Conservation (phyloP, 371 early-diverging fungal genomes). For the Homolaphlyctis polyrhiza region DNA sequence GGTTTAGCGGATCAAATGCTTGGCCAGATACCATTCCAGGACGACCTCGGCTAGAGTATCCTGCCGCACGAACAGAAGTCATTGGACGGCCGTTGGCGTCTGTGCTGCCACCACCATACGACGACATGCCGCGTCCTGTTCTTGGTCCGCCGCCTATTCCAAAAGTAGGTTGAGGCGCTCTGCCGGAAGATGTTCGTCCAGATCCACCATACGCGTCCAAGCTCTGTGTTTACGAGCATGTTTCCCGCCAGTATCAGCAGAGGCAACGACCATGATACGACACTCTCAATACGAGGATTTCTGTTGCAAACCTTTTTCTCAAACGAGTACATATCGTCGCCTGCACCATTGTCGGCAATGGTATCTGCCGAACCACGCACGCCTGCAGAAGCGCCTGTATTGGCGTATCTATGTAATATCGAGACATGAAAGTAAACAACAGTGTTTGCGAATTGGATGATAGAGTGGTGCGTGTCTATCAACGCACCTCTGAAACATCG, state of each 20-base stretch:
- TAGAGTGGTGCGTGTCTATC: no score
- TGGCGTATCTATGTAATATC: no score
- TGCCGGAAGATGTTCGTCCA: conserved; percentile 19
- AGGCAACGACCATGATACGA: not conserved
- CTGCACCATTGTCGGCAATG: conserved; percentile 3
- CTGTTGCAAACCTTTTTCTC: conserved; percentile 31
- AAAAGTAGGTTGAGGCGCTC: conserved; percentile 9
- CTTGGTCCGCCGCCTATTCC: conserved; percentile 11
- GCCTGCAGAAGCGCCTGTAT: no score
- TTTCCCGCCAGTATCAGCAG: not conserved
- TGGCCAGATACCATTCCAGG: conserved; percentile 24
- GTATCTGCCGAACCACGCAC: conserved; percentile 1
- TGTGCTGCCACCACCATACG: conserved; percentile 14
- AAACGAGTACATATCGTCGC: conserved; percentile 41
- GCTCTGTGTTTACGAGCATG: no score
- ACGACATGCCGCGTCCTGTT: conserved; percentile 13
- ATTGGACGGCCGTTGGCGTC: conserved; percentile 36
- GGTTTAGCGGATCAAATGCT: conserved; percentile 47
- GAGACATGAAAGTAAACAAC: no score
- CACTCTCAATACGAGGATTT: not conserved
- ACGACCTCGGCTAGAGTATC: conserved; percentile 45
- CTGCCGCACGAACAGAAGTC: conserved; percentile 50
- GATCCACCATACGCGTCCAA: conserved; percentile 12
- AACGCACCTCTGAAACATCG: no score
- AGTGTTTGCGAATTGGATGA: no score